Conservation (phyloP, 257 asterid genomes). For the Plectranthus barbatus region DNA sequence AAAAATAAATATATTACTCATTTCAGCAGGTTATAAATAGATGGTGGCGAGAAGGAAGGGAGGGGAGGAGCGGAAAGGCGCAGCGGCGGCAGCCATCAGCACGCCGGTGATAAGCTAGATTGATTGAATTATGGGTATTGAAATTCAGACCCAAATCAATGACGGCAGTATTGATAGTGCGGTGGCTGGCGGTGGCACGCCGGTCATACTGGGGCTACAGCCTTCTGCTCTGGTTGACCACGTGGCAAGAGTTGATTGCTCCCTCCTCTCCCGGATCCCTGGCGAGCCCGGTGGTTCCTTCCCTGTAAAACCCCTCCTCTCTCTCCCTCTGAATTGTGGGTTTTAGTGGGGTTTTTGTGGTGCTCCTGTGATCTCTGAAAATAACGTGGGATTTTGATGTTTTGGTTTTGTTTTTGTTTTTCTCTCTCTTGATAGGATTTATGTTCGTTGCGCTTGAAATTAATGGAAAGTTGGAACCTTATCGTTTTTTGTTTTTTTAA, state of each 20-base stretch:
- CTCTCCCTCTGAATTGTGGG: background rate
- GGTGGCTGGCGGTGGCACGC: slow-evolving; percentile 31
- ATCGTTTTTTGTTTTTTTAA: background rate
- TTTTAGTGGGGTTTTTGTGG: background rate
- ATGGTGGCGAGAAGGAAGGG: background rate
- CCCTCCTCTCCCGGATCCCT: slow-evolving; percentile 79
- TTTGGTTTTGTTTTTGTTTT: background rate
- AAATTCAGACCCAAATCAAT: slow-evolving; percentile 27
- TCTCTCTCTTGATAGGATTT: background rate
- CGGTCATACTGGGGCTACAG: slow-evolving; percentile 72
- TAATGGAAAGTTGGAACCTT: slow-evolving; percentile 10
- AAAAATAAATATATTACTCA: too few species aligned
- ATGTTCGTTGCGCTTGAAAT: slow-evolving; percentile 1
- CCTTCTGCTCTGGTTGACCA: slow-evolving; percentile 93
- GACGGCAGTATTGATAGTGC: slow-evolving; percentile 5
- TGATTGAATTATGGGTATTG: slow-evolving; percentile 45
- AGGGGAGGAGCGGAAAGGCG: slow-evolving; percentile 17
- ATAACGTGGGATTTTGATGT: background rate
- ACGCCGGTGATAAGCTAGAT: background rate
- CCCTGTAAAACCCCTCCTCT: slow-evolving; percentile 41
- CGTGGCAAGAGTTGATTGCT: slow-evolving; percentile 71
- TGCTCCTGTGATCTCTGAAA: background rate
- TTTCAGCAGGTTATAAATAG: slow-evolving; percentile 28
- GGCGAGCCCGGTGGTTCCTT: slow-evolving; percentile 95
- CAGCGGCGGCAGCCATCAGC: background rate